Evolutionary conservation across 1,284 basidiomycete species (phyloP).

Genomic region (Anthracocystis setariae): DNA sequence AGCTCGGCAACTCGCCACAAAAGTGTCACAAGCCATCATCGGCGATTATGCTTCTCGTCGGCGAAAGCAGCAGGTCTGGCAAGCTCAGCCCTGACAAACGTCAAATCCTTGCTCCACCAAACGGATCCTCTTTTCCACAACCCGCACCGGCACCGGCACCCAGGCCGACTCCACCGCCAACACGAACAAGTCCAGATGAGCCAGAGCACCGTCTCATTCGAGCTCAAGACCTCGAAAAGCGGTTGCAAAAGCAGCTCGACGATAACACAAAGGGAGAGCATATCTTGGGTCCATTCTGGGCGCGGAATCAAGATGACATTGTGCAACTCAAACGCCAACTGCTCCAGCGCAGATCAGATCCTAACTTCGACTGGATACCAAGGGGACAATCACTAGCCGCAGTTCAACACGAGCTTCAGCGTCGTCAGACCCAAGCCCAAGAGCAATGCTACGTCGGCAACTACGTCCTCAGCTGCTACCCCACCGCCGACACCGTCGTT

Average conservation of each 20-base stretch:
- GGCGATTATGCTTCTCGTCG: slow-evolving; percentile 29
- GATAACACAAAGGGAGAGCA: slow-evolving; percentile 15
- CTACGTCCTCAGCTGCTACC: slow-evolving; percentile 58
- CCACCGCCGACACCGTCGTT: slow-evolving; percentile 45
- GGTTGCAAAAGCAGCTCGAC: slow-evolving; percentile 12
- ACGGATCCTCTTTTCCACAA: slow-evolving; percentile 27
- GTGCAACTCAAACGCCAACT: slow-evolving; percentile 33
- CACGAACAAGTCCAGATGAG: slow-evolving; percentile 24
- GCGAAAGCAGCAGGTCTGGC: slow-evolving; percentile 38
- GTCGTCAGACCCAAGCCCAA: slow-evolving; percentile 50
- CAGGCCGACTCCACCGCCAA: slow-evolving; percentile 41
- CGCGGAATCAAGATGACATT: slow-evolving; percentile 38
- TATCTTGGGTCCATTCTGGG: slow-evolving; percentile 51
- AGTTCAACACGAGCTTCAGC: slow-evolving; percentile 9
- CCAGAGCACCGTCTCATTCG: slow-evolving; percentile 31
- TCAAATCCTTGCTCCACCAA: slow-evolving; percentile 2
- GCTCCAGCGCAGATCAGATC: slow-evolving; percentile 4
- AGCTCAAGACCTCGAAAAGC: slow-evolving; percentile 21
- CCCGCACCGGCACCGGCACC: slow-evolving; percentile 27
- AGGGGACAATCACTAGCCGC: neutral
- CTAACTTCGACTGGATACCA: slow-evolving; percentile 1
- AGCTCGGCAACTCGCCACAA: too few species aligned
- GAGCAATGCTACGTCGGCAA: slow-evolving; percentile 58
- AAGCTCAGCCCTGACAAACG: slow-evolving; percentile 16
- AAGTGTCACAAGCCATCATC: neutral